A percentile compares a stretch with the other conserved stretches of the same genome.
These are phyloP conservation scores for Boletus edulis DNA, from an alignment of 768 basidiomycete species.

Conservation along the genomic window DNA sequence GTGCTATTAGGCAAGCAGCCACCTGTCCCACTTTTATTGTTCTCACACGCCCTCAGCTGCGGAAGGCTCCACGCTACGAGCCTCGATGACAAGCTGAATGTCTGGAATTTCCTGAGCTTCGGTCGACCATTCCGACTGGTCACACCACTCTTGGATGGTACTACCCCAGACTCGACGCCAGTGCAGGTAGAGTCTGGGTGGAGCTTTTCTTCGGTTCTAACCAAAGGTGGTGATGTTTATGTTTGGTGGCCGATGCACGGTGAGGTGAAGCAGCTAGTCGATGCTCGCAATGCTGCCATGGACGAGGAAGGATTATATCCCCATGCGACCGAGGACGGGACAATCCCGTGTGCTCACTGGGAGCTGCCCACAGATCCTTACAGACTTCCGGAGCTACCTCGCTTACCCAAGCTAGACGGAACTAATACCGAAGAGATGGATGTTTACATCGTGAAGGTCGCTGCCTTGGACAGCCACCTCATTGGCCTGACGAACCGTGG, in stretches of 20 bases:
- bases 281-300: conserved; percentile 42
- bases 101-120: conserved; percentile 80
- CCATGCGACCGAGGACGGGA: conserved; percentile 32
- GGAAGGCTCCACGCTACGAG: conserved; percentile 72
- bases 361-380: conserved; percentile 52
- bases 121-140: conserved; percentile 70
- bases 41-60: conserved; percentile 48
- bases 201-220: conserved; percentile 73
- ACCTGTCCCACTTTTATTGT: not conserved
- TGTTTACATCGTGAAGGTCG: conserved; percentile 71
- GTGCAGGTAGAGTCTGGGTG: conserved; percentile 78
- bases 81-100: conserved; percentile 53
- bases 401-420: conserved; percentile 49
- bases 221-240: conserved; percentile 65
- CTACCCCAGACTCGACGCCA: conserved; percentile 47
- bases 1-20: conserved; percentile 56
- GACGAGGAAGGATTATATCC: conserved; percentile 38
- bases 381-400: conserved; percentile 57
- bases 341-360: conserved; percentile 65
- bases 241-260: conserved; percentile 71
- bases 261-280: conserved; percentile 36
- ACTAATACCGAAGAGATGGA: conserved; percentile 25
- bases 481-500: conserved; percentile 80
- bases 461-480: conserved; percentile 68
- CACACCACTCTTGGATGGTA: conserved; percentile 37